Evolutionary conservation across 306 rosid species (phyloP), one percentile per base, ranked within the genome.

Genomic region (Gleditsia sinensis): DNA sequence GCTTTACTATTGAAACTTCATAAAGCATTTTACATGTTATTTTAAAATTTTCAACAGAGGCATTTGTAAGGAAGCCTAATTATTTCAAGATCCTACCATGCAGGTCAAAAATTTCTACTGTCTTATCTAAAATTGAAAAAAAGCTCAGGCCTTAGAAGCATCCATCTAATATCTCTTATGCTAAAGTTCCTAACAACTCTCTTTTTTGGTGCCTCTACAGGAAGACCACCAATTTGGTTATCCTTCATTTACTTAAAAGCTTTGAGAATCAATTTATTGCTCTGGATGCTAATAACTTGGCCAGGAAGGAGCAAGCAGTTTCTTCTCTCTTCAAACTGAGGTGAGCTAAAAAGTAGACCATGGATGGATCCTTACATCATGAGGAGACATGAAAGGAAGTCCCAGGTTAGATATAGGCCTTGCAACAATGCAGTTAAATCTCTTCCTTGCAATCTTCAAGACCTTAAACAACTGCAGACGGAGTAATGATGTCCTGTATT

Each of bases 171-270:
- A 70, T 89, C 96, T 78, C 87, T 81, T 20, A 90, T 84, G 87
- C 98, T 87, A 40, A 90, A 59, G 57, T 82, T 93, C 43, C 95
- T 93, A 24, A 87, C 93, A 60, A 90, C 86, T 76, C 46, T 85
- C 84, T 80, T 90, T 42, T 55, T 75, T 68, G 89, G 83, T 66
- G 91, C 93, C 69, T 88, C 86, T 13, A 90, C 93, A 9, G 97
- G 94, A 80, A 91, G 90, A 59, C 94, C 96, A 16, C 94, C 93
- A 1, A 88, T 89, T 75, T 77, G 82, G 48, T 86, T 77, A 56
- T 88, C 97, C 74, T 60, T 84, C 94, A 88, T 94, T 76, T 60
- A 82, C 88, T 86, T 94, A 91, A 89, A 91, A 75, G 98, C 94
- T 88, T 93, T 92, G 53, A 87, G 91, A 75, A 91, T 74, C 73